phyloP scores from a whole-genome alignment of 768 basidiomycete species.

The Pleurotus citrinopileatus region DNA sequence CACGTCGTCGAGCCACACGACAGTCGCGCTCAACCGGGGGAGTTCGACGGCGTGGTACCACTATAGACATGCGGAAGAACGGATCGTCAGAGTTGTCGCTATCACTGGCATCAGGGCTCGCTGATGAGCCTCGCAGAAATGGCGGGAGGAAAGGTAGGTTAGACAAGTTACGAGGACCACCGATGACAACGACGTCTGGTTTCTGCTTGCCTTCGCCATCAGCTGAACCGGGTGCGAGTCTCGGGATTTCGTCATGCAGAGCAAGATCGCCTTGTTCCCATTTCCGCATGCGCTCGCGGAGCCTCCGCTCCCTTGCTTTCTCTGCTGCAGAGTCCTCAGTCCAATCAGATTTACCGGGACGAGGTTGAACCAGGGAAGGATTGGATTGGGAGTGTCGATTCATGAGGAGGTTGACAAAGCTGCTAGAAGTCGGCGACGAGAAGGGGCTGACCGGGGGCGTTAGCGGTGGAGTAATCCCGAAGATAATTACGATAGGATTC shows the following conservation, averaged over 20 bases:
- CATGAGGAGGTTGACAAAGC: constrained; percentile 42
- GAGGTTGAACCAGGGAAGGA: constrained; percentile 27
- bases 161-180: constrained; percentile 33
- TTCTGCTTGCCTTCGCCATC: constrained; percentile 33
- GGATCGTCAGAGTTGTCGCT: constrained; percentile 27
- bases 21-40: constrained; percentile 48
- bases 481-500: constrained; percentile 79
- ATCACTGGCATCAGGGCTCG: constrained; percentile 18
- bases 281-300: constrained; percentile 64
- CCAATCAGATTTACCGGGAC: constrained; percentile 49
- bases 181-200: constrained; percentile 51
- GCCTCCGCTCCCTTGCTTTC: constrained; percentile 66
- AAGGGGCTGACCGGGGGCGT: constrained; percentile 33
- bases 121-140: constrained; percentile 14
- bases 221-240: constrained; percentile 33
- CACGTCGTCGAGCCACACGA: constrained; percentile 60
- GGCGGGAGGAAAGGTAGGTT: constrained; percentile 29
- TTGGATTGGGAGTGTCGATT: constrained; percentile 35
- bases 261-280: constrained; percentile 68
- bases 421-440: constrained; percentile 11
- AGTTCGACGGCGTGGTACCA: constrained; percentile 65
- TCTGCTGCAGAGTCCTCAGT: constrained; percentile 65
- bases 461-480: constrained; percentile 84
- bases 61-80: constrained; percentile 66
- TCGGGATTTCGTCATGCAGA: constrained; percentile 64